A percentile compares a stretch with the other conserved stretches of the same genome.
Evolutionary conservation across 2,329 filamentous ascomycete species (phyloP).

Genomic region (Pleoardoris graminearum): DNA sequence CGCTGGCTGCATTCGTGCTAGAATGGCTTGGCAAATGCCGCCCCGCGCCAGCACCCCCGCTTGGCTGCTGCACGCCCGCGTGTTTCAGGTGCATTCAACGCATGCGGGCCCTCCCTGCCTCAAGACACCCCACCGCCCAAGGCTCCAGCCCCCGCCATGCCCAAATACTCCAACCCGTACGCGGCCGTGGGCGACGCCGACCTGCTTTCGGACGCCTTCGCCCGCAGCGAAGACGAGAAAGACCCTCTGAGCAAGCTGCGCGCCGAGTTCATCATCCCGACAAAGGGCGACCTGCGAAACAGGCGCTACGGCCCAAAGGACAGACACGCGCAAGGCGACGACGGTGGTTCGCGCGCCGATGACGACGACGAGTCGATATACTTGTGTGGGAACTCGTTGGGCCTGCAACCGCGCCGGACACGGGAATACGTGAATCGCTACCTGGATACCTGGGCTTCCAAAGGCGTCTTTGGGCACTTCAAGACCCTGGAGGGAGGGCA

Average conservation of each 20-base stretch:
- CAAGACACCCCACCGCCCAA: neutral
- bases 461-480: constrained; percentile 86
- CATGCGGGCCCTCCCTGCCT: constrained; percentile 5
- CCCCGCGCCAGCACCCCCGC: constrained; percentile 1
- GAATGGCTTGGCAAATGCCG: neutral
- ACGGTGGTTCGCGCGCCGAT: constrained; percentile 24
- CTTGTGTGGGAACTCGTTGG: constrained; percentile 87
- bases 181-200: constrained; percentile 19
- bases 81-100: neutral
- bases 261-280: constrained; percentile 76
- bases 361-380: constrained; percentile 64
- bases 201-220: constrained; percentile 38
- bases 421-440: constrained; percentile 70
- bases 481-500: constrained; percentile 68
- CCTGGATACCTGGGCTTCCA: constrained; percentile 79
- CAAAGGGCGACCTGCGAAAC: constrained; percentile 70
- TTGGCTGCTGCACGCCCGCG: neutral
- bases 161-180: constrained; percentile 30
- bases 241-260: constrained; percentile 53
- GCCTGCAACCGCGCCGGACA: constrained; percentile 75
- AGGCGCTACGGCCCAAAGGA: constrained; percentile 48
- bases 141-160: constrained; percentile 32
- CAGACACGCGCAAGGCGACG: constrained; percentile 5
- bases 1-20: neutral
- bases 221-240: constrained; percentile 39